These are phyloP conservation scores for Asterionellopsis glacialis DNA, from an alignment of 108 stramenopile species.

Conservation along the genomic window DNA sequence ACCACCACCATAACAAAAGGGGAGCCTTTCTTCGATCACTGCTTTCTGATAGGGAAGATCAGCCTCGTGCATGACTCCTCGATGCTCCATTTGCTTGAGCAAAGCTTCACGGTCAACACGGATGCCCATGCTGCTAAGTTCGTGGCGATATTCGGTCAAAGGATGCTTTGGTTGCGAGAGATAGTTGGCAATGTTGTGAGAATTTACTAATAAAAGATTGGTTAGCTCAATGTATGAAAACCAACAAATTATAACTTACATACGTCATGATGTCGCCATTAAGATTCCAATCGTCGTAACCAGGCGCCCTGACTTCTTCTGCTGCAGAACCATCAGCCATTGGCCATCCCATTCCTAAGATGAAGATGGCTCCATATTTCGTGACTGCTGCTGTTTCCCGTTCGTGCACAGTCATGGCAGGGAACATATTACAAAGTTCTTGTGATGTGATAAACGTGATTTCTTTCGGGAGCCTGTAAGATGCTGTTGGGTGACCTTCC, in stretches of 20 bases:
- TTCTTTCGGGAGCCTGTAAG: slow-evolving; percentile 34
- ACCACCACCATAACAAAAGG: slow-evolving; percentile 44
- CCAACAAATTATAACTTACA: slow-evolving; percentile 11
- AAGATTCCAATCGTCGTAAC: slow-evolving; percentile 47
- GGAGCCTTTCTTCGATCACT: slow-evolving; percentile 25
- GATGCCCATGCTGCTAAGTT: slow-evolving; percentile 42
- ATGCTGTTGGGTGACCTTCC: slow-evolving; percentile 28
- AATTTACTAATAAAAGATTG: neutral
- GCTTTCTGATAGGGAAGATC: slow-evolving; percentile 28
- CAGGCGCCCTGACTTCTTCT: slow-evolving; percentile 41
- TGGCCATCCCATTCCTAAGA: slow-evolving; percentile 57
- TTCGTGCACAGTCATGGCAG: slow-evolving; percentile 24
- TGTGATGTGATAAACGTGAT: slow-evolving; percentile 47
- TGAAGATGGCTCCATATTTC: slow-evolving; percentile 45
- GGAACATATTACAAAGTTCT: slow-evolving; percentile 37
- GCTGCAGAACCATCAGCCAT: slow-evolving; percentile 38
- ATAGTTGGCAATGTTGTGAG: neutral
- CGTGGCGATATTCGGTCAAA: slow-evolving; percentile 46
- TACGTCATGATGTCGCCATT: slow-evolving; percentile 40
- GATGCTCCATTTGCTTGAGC: slow-evolving; percentile 36
- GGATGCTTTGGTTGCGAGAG: slow-evolving; percentile 24
- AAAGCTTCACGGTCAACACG: slow-evolving; percentile 37
- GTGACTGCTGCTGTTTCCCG: slow-evolving; percentile 37
- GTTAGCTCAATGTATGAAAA: neutral
- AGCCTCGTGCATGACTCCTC: slow-evolving; percentile 20